Evolutionary conservation across 495 filamentous ascomycete genomes (phyloP).

Genomic region (Choiromyces venosus): DNA sequence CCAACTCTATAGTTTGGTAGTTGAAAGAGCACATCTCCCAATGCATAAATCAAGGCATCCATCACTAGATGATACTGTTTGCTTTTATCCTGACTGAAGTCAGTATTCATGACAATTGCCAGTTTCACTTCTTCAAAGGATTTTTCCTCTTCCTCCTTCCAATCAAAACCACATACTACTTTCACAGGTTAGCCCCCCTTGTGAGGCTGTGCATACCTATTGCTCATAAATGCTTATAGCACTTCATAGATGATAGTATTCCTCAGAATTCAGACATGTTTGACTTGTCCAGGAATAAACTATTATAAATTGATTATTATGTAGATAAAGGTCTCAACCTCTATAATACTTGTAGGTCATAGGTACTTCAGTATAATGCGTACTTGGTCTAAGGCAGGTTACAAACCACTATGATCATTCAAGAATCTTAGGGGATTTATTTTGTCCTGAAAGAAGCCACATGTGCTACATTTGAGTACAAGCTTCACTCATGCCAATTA

Average conservation of each 20-base stretch:
- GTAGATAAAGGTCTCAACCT: slow-evolving; percentile 2
- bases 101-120: neutral
- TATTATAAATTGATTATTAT: slow-evolving; percentile 1
- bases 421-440: too few species aligned
- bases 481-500: too few species aligned
- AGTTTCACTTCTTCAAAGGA: slow-evolving; percentile 2
- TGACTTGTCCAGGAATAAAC: slow-evolving; percentile 2
- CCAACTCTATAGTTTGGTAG: neutral
- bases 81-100: neutral
- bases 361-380: slow-evolving; percentile 3
- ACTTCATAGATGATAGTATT: too few species aligned
- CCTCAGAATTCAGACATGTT: neutral
- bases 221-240: too few species aligned
- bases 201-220: too few species aligned
- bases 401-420: neutral
- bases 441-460: too few species aligned
- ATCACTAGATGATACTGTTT: slow-evolving; percentile 6
- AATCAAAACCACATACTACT: too few species aligned
- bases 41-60: neutral
- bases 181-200: too few species aligned
- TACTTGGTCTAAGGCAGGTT: neutral
- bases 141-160: neutral
- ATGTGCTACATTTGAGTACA: too few species aligned
- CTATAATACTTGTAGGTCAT: neutral
- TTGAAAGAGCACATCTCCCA: slow-evolving; percentile 9